Percentiles rank a stretch among this genome's conserved stretches.
phyloP scores from a whole-genome alignment of 1,284 basidiomycete genomes.

The Cryptococcus jaspeensis region DNA sequence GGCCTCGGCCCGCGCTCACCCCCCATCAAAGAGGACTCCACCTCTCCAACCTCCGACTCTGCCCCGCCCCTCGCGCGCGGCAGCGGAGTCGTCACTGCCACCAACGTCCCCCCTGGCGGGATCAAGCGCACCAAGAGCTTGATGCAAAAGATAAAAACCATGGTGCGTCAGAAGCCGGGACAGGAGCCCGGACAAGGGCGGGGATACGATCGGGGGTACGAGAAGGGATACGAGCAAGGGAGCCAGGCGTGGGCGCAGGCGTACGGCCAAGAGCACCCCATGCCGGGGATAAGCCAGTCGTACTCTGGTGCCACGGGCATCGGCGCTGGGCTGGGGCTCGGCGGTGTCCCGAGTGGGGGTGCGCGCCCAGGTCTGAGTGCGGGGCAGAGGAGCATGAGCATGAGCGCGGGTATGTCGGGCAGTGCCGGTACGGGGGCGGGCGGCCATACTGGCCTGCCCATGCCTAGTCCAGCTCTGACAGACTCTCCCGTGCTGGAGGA shows the following conservation, averaged over 20 bases:
- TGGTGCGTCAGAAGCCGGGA: conserved; percentile 48
- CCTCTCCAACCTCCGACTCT: conserved; percentile 18
- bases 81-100: conserved; percentile 1
- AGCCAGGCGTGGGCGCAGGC: background rate
- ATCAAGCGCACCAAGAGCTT: conserved; percentile 52
- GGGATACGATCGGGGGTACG: conserved; percentile 3
- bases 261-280: background rate
- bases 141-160: conserved; percentile 53
- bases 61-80: conserved; percentile 8
- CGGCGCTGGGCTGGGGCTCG: background rate
- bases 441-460: conserved; percentile 1
- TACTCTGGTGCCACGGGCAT: background rate
- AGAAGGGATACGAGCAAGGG: no score
- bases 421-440: background rate
- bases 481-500: conserved; percentile 12
- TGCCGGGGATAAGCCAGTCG: no score
- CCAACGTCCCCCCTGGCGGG: conserved; percentile 23
- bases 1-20: conserved; percentile 24
- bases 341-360: background rate
- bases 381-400: conserved; percentile 11
- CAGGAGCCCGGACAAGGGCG: conserved; percentile 22
- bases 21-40: conserved; percentile 19
- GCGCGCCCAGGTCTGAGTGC: background rate
- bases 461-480: conserved; percentile 16
- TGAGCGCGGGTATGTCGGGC: conserved; percentile 6